These are phyloP conservation scores for Nemophila menziesii DNA, from an alignment of 257 asterid genomes.

Conservation along the genomic window DNA sequence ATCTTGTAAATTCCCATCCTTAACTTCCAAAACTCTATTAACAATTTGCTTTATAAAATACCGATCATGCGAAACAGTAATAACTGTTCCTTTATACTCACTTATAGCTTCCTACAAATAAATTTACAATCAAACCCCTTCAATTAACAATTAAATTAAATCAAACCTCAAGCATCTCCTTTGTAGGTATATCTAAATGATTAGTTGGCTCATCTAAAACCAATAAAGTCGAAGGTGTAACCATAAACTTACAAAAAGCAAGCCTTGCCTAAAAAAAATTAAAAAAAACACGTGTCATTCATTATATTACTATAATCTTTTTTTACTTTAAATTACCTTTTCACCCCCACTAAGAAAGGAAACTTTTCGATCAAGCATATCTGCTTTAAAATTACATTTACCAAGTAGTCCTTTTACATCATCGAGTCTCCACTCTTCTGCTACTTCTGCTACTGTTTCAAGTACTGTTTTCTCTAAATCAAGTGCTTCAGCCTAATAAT, in stretches of 20 bases:
- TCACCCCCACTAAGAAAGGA: constrained; percentile 96
- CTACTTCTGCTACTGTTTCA: constrained; percentile 91
- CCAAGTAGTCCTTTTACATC: constrained; percentile 96
- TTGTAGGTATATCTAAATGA: constrained; percentile 91
- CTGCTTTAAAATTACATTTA: constrained; percentile 81
- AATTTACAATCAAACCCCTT: constrained; percentile 8
- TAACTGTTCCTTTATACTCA: constrained; percentile 88
- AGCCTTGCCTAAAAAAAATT: constrained; percentile 68
- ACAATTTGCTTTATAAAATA: constrained; percentile 95
- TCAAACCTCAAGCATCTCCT: constrained; percentile 96
- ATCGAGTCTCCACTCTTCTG: constrained; percentile 91
- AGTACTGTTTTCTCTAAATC: constrained; percentile 57
- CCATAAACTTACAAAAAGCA: constrained; percentile 99
- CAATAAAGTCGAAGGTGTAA: constrained; percentile 82
- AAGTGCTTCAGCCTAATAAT: constrained; percentile 87
- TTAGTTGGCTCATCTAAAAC: constrained; percentile 96
- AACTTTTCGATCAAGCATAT: constrained; percentile 86
- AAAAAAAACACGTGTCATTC: constrained; percentile 3
- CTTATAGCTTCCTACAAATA: constrained; percentile 86
- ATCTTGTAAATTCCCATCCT: constrained; percentile 72
- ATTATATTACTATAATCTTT: no score
- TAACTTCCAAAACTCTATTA: constrained; percentile 88
- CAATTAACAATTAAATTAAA: neutral
- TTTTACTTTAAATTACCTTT: no score
- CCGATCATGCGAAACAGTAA: constrained; percentile 93